These are phyloP conservation scores for Lactifluus subvellereus DNA, from an alignment of 768 basidiomycete species.

Conservation along the genomic window DNA sequence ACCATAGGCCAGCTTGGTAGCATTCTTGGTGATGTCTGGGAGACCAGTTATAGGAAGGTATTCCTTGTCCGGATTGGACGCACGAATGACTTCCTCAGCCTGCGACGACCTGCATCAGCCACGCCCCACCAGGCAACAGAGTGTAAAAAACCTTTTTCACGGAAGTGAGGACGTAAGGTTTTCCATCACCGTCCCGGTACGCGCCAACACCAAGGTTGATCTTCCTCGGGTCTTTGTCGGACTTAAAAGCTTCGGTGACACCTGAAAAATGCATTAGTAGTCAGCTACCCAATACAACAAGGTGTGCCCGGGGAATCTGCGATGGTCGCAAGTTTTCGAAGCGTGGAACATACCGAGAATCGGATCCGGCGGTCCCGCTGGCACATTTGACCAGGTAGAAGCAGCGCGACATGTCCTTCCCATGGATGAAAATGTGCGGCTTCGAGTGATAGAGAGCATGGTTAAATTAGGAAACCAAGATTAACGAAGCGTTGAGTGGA, in stretches of 20 bases:
- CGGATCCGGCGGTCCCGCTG: constrained; percentile 86
- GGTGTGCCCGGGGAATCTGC: background rate
- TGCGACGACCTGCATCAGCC: constrained; percentile 29
- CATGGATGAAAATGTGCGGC: constrained; percentile 47
- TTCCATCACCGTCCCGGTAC: constrained; percentile 90
- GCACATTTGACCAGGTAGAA: constrained; percentile 78
- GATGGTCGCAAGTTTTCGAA: constrained; percentile 1
- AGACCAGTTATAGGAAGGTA: constrained; percentile 95
- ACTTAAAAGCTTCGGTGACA: constrained; percentile 94
- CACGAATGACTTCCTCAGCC: constrained; percentile 71
- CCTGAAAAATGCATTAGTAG: constrained; percentile 38
- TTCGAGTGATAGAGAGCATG: constrained; percentile 39
- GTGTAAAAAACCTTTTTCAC: constrained; percentile 67
- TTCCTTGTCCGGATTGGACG: constrained; percentile 80
- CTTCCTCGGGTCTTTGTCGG: constrained; percentile 85
- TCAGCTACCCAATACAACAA: background rate
- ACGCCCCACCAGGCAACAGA: background rate
- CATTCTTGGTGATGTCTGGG: constrained; percentile 75
- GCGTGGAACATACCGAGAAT: constrained; percentile 67
- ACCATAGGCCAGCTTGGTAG: constrained; percentile 89
- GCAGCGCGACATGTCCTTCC: constrained; percentile 38
- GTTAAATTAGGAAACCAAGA: constrained; percentile 25
- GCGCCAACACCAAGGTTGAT: constrained; percentile 98
- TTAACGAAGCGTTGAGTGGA: constrained; percentile 24
- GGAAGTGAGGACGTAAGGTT: constrained; percentile 86